A percentile compares a stretch with the other conserved stretches of the same genome.
phyloP scores from a whole-genome alignment of 2,329 filamentous ascomycete species.

The Calonectria crousiana region DNA sequence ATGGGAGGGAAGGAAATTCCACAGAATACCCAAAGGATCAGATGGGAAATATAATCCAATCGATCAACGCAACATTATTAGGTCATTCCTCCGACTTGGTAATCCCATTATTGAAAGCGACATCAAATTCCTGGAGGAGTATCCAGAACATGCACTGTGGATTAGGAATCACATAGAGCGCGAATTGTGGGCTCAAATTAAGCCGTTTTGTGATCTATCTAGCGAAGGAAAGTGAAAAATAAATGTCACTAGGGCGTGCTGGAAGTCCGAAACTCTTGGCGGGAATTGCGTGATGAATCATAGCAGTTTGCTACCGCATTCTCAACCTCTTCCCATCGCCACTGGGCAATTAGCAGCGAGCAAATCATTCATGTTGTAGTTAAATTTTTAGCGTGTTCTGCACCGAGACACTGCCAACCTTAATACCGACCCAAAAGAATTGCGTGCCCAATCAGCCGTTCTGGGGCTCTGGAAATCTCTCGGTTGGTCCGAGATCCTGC shows the following conservation, averaged over 20 bases:
- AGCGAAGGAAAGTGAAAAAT: background rate
- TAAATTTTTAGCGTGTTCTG: background rate
- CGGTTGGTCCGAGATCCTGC: background rate
- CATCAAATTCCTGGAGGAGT: conserved; percentile 20
- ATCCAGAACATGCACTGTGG: conserved; percentile 27
- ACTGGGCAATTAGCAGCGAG: too few relatives aligned
- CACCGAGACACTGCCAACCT: background rate
- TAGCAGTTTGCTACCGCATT: too few relatives aligned
- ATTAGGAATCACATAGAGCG: conserved; percentile 14
- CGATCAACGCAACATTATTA: conserved; percentile 7
- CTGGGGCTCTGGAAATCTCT: background rate
- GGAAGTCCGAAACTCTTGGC: too few relatives aligned
- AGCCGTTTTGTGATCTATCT: conserved; percentile 11
- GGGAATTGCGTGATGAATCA: too few relatives aligned
- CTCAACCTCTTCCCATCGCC: too few relatives aligned
- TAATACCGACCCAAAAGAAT: background rate
- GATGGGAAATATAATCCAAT: conserved; percentile 22
- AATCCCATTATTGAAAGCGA: background rate
- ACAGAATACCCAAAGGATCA: conserved; percentile 4
- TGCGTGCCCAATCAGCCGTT: background rate
- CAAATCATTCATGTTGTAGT: too few relatives aligned
- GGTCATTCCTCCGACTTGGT: conserved; percentile 12
- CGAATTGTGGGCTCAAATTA: conserved; percentile 10
- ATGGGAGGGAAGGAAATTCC: conserved; percentile 27
- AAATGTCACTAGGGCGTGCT: background rate